Evolutionary conservation across 169 alveolate species (phyloP), one percentile per base, ranked within the genome.

Genomic region (Miamiensis avidus): DNA sequence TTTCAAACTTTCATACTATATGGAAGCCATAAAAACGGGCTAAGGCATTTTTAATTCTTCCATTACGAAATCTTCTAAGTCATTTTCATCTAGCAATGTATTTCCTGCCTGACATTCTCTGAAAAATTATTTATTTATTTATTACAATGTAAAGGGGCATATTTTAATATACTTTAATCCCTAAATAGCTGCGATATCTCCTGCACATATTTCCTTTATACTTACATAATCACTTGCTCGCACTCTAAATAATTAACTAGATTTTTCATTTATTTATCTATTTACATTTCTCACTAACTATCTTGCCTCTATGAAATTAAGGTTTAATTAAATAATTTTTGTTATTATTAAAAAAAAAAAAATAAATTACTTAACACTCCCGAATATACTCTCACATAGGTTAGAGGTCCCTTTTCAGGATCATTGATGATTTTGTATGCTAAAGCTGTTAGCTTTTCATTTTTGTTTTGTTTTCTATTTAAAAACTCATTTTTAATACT

Each of bases 151-250:
- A 65, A 78, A 32, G 34, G 1, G 29, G n/a, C 29, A 0, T 64
- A 49, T 29, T 29, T 25, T 34, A 25, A 84, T 81, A 30, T 82
- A 81, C 73, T 89, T 83, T 26, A 86, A 84, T 0, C 96, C 94
- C 34, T 82, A 76, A 27, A 94, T 86, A 25, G 97, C 97, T 31
- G 90, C 95, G 65, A 94, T 91, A 83, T 94, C 97, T 72, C 97
- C 97, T 1, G 91, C 92, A 49, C 84, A 65, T 49, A 89, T 88
- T 31, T 86, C 89, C 32, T 85, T 87, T 0, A 92, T 65, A 0
- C 81, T 82, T 20, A 89, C 87, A 77, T 89, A 89, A 78, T 92
- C 93, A 85, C 92, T 92, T 31, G 94, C 95, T 85, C 94, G 85
- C 49, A 94, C 94, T 81, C 96, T 87, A 28, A 89, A 75, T n/a